A percentile compares a stretch with the other conserved stretches of the same genome.
Conservation (phyloP, 1,284 basidiomycete species). For the Schizophyllum commune region DNA sequence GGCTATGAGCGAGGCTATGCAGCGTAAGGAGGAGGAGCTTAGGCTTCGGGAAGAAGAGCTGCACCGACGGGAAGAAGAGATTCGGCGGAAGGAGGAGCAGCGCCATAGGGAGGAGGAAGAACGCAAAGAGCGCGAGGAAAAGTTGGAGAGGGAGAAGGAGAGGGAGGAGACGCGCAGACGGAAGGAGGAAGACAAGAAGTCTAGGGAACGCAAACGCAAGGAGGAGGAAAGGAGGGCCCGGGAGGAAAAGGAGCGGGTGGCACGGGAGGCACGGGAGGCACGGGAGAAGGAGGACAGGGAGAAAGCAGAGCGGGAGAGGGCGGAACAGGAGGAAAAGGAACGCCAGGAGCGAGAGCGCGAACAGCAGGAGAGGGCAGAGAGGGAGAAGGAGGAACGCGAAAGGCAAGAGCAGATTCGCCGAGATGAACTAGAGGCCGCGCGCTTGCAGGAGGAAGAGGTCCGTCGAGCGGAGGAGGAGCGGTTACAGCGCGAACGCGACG, state of each 20-base stretch:
- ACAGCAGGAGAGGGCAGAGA: background rate
- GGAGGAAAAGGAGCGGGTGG: background rate
- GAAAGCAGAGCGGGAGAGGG: constrained; percentile 1
- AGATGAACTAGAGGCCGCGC: background rate
- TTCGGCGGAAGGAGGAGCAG: background rate
- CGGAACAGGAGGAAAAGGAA: background rate
- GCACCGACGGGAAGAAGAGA: background rate
- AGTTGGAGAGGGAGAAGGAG: background rate
- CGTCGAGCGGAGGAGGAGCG: constrained; percentile 8
- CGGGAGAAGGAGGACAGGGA: background rate
- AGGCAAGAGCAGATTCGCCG: background rate
- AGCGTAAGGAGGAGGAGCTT: background rate
- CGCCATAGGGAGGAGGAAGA: background rate
- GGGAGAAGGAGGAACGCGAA: background rate
- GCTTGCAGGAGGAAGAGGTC: background rate
- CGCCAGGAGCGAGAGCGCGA: background rate
- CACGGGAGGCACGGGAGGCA: background rate
- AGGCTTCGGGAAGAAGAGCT: background rate
- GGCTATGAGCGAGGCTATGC: background rate
- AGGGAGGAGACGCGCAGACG: constrained; percentile 10
- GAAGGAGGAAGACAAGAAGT: constrained; percentile 13
- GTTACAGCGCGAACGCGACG: constrained; percentile 6
- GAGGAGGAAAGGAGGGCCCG: background rate
- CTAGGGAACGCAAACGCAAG: constrained; percentile 7
- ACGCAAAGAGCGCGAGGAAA: background rate